phyloP scores from a whole-genome alignment of 805 yeast species.

The Wickerhamiella slavikovae region DNA sequence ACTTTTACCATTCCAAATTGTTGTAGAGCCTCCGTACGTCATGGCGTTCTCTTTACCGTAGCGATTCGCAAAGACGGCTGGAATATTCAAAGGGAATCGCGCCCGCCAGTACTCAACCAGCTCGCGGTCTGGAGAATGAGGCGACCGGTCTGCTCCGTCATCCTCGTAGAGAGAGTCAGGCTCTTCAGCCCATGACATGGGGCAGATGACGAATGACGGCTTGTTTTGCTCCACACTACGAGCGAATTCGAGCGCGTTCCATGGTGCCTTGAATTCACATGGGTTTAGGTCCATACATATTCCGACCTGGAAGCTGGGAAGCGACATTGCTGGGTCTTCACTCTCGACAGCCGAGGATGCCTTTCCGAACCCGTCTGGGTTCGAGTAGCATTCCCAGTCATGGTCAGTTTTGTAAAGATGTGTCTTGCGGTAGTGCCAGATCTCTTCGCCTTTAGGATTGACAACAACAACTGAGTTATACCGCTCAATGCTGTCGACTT shows the following conservation, averaged over 20 bases:
- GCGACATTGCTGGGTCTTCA: not conserved
- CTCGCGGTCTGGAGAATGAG: conserved; percentile 5
- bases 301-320: conserved; percentile 38
- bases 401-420: conserved; percentile 65
- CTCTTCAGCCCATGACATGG: conserved; percentile 66
- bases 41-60: conserved; percentile 2
- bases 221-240: conserved; percentile 26
- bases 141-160: conserved; percentile 2
- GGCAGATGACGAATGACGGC: conserved; percentile 42
- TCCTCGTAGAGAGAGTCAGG: conserved; percentile 1
- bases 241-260: conserved; percentile 53
- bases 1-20: conserved; percentile 8
- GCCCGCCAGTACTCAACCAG: conserved; percentile 5
- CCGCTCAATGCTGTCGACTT: conserved; percentile 14
- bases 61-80: conserved; percentile 3
- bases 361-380: conserved; percentile 31
- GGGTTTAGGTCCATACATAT: conserved; percentile 93
- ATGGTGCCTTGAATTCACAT: conserved; percentile 63
- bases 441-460: conserved; percentile 32
- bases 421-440: conserved; percentile 54
- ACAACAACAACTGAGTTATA: conserved; percentile 59
- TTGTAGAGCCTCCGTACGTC: conserved; percentile 6
- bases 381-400: conserved; percentile 51
- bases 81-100: conserved; percentile 2
- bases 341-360: not conserved